phyloP scores from a whole-genome alignment of 2,329 filamentous ascomycete genomes.

The Orbilia javanica region DNA sequence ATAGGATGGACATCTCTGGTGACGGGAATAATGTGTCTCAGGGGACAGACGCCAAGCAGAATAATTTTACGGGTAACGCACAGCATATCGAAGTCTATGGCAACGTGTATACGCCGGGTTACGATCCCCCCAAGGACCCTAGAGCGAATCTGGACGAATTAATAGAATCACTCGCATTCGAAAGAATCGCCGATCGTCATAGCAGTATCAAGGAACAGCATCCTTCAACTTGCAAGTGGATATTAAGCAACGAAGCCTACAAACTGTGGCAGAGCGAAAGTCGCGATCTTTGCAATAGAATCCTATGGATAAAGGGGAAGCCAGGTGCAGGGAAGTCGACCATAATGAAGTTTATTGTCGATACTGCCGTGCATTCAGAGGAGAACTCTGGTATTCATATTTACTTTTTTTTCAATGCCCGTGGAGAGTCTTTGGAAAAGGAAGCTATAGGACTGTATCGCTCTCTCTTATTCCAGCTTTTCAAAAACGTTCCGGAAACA shows the following conservation, averaged over 20 bases:
- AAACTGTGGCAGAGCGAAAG: conserved; percentile 65
- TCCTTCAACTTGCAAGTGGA: conserved; percentile 66
- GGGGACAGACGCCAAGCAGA: too few species aligned
- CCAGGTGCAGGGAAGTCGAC: conserved; percentile 67
- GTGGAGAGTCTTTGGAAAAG: conserved; percentile 67
- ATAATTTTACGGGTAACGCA: too few species aligned
- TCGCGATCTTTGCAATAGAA: too few species aligned
- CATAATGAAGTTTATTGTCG: conserved; percentile 67
- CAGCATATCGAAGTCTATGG: too few species aligned
- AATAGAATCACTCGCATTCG: too few species aligned
- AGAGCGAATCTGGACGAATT: too few species aligned
- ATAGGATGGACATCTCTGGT: too few species aligned
- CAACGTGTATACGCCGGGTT: too few species aligned
- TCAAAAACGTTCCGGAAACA: conserved; percentile 64
- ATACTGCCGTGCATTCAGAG: conserved; percentile 53
- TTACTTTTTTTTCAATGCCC: conserved; percentile 70
- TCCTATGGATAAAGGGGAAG: conserved; percentile 65
- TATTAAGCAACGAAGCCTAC: conserved; percentile 64
- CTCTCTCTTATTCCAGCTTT: conserved; percentile 68
- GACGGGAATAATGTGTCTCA: too few species aligned
- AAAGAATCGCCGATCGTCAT: conserved; percentile 65
- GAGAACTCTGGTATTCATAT: conserved; percentile 62
- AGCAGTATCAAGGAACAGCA: conserved; percentile 64
- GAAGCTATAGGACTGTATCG: conserved; percentile 69
- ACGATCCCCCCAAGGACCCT: too few species aligned